Base-by-base conservation (phyloP, 805 yeast genomes). In the Barnettozyma populi region DNA sequence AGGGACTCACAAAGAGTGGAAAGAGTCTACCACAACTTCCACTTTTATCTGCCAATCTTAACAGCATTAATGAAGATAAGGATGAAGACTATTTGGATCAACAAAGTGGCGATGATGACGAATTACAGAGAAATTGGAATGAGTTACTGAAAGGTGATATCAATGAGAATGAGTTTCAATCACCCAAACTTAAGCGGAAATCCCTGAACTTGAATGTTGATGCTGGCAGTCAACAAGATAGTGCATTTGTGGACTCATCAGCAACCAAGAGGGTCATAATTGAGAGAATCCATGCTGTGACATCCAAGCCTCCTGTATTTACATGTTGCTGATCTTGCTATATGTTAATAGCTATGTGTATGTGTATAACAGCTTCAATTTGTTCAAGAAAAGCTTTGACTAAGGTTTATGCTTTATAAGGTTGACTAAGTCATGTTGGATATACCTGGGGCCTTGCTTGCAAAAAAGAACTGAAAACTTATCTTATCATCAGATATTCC, bases 221-320 rank as follows among this genome's bases (percentile, higher is more conserved):
- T 25, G 54, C 42, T 46, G 25, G 36, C 19, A 39, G 44, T 41
- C 11, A 38, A 20, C 9, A 38, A 40, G 38, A 16, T 36, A 41
- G 25, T 21, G 16, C 27, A 21, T 23, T 37, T 18, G 36, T 29
- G 27, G 57, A 36, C n/a, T n/a, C 54, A 34, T 53, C 47, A 51
- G 59, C 52, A 29, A 57, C 49, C 43, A 72, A 73, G 54, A 68
- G 63, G 37, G 86, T 80, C 4, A 72, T 82, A 4, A 75, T 82
- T 5, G 89, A 83, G 60, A 63, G 86, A 44, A 57, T 83, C 24
- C 80, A 79, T 55, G 72, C 76, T 14, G 82, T 76, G 4, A 68
- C 70, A 7, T 67, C 75, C 4, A 75, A 70, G 51, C 80, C 84
- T 0, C 87, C 89, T 0, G 78, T 83, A 1, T 81, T 82, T 52